Evolutionary conservation across 306 rosid genomes (phyloP).

Genomic region (Prosopis cineraria): DNA sequence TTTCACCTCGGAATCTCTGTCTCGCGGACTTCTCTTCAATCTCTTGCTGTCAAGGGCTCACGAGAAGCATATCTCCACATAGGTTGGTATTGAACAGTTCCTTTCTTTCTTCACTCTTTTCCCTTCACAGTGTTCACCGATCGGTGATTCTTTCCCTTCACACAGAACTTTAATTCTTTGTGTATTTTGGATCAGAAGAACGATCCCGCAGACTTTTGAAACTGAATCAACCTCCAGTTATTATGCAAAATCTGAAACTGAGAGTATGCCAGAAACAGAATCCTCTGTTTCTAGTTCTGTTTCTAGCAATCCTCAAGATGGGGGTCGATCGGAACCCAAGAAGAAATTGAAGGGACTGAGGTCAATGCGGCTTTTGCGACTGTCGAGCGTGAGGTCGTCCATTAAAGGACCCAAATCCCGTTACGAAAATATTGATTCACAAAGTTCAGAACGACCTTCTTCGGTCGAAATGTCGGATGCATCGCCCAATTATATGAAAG

Average conservation of each 20-base stretch:
- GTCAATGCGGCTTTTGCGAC: conserved; percentile 61
- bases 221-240: conserved; percentile 18
- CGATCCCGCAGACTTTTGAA: conserved; percentile 34
- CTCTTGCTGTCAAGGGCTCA: not conserved
- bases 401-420: conserved; percentile 40
- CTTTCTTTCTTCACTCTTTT: conserved; percentile 5
- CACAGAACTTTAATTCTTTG: conserved; percentile 8
- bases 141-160: not conserved
- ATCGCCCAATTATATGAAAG: conserved; percentile 60
- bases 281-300: conserved; percentile 28
- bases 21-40: not conserved
- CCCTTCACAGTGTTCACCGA: not conserved
- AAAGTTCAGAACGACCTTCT: conserved; percentile 34
- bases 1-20: conserved; percentile 23
- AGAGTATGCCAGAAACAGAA: conserved; percentile 27
- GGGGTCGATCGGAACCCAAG: conserved; percentile 43
- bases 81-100: conserved; percentile 29
- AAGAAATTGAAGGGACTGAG: conserved; percentile 60
- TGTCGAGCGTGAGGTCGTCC: conserved; percentile 54
- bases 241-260: conserved; percentile 41
- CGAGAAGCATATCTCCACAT: not conserved
- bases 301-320: conserved; percentile 23
- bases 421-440: conserved; percentile 35
- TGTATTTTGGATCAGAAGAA: conserved; percentile 16
- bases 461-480: conserved; percentile 39